Conservation (phyloP, 305 asterid genomes). For the Lippia alba region DNA sequence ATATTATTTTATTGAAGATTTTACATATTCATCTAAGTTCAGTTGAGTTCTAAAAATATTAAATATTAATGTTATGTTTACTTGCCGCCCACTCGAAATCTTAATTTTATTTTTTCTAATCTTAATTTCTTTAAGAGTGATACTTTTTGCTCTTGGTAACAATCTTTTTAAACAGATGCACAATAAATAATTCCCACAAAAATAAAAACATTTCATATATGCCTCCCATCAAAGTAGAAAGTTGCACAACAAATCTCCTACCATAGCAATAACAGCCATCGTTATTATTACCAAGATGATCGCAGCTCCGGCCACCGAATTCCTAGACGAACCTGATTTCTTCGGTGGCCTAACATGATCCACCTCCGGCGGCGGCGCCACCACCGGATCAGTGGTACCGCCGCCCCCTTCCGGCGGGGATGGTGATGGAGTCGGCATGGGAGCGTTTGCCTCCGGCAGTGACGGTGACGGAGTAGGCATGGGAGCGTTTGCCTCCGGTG, state of each 20-base stretch:
- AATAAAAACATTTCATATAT: background rate
- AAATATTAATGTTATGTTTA: no score
- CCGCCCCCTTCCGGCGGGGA: background rate
- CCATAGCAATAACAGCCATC: no score
- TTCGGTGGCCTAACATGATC: background rate
- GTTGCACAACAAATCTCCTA: background rate
- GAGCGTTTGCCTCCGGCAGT: conserved; percentile 16
- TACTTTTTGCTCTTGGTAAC: no score
- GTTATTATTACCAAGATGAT: background rate
- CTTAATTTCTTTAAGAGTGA: no score
- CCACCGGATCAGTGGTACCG: background rate
- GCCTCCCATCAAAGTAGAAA: background rate
- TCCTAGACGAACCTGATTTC: background rate
- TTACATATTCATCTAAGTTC: no score
- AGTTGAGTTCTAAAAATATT: no score
- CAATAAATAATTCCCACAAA: background rate
- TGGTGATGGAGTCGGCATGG: background rate
- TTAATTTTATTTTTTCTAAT: no score
- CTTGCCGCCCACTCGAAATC: no score
- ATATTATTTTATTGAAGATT: no score
- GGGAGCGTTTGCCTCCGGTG: conserved; percentile 31
- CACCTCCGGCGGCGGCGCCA: background rate
- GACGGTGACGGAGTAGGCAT: conserved; percentile 34
- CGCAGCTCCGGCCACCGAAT: background rate
- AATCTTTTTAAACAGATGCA: no score